These are phyloP conservation scores for Eucalyptus marginata DNA, from an alignment of 345 rosid species.

Conservation along the genomic window DNA sequence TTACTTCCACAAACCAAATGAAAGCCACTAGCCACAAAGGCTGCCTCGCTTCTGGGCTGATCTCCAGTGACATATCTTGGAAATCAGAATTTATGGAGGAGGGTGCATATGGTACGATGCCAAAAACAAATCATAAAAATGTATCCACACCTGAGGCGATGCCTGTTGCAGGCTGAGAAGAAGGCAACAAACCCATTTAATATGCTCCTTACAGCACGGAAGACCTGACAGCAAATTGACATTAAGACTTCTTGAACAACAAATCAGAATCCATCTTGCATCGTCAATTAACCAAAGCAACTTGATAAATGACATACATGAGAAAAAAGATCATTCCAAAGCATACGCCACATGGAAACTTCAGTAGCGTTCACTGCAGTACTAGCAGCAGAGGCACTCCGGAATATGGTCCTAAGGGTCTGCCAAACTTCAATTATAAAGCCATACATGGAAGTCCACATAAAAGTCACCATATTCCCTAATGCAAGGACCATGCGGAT, in stretches of 20 bases:
- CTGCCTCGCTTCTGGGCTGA: not conserved
- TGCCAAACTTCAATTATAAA: slow-evolving; percentile 43
- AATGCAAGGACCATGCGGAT: slow-evolving; percentile 46
- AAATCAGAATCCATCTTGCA: not conserved
- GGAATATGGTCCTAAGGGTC: slow-evolving; percentile 35
- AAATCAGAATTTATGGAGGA: not conserved
- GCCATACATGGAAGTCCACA: slow-evolving; percentile 28
- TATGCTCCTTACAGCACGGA: slow-evolving; percentile 86
- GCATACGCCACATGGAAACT: slow-evolving; percentile 83
- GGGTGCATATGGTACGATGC: not conserved
- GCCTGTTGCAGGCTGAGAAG: slow-evolving; percentile 91
- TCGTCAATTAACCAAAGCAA: not conserved
- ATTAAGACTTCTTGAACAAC: not conserved
- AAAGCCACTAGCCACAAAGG: not conserved
- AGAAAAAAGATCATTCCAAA: slow-evolving; percentile 97
- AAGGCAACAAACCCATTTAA: slow-evolving; percentile 81
- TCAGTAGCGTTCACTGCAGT: slow-evolving; percentile 44
- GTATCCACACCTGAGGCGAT: slow-evolving; percentile 78
- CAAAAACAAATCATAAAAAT: not conserved
- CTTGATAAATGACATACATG: slow-evolving; percentile 29
- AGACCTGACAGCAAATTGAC: slow-evolving; percentile 39
- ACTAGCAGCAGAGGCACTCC: slow-evolving; percentile 53
- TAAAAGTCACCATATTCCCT: slow-evolving; percentile 25
- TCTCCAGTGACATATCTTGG: not conserved
- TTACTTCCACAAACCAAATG: not conserved